Evolutionary conservation across 257 asterid species (phyloP).

Genomic region (Penstemon barbatus): DNA sequence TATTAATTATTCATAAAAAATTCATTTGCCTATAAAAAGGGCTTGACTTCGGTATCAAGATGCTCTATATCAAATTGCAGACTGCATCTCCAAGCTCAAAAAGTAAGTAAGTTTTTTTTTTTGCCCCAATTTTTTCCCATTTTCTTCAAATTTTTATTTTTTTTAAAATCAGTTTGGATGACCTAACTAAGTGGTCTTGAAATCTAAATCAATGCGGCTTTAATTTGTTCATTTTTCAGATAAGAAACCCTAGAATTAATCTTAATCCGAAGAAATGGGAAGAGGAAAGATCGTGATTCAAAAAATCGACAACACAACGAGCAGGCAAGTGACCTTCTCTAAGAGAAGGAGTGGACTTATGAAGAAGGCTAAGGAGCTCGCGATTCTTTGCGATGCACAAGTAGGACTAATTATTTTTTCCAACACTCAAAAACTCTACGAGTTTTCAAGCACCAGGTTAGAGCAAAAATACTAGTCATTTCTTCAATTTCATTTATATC

Average conservation of each 20-base stretch:
- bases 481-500: too few relatives aligned
- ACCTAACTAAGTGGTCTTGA: slow-evolving; percentile 5
- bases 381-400: slow-evolving; percentile 30
- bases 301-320: slow-evolving; percentile 26
- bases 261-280: slow-evolving; percentile 18
- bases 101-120: background rate
- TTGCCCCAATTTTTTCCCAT: background rate
- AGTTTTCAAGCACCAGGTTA: slow-evolving; percentile 28
- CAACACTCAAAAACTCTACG: slow-evolving; percentile 25
- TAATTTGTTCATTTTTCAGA: background rate
- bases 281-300: slow-evolving; percentile 28
- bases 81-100: slow-evolving; percentile 13
- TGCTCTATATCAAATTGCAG: slow-evolving; percentile 7
- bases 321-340: slow-evolving; percentile 30
- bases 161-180: background rate
- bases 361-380: slow-evolving; percentile 33
- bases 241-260: slow-evolving; percentile 28
- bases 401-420: slow-evolving; percentile 30
- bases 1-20: slow-evolving; percentile 15
- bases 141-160: background rate
- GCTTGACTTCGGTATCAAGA: slow-evolving; percentile 27
- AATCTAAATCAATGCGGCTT: background rate
- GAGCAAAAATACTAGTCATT: background rate
- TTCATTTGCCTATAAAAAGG: slow-evolving; percentile 20
- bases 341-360: slow-evolving; percentile 32